phyloP scores from a whole-genome alignment of 2,329 filamentous ascomycete genomes.

The Rutstroemia sydowiana region DNA sequence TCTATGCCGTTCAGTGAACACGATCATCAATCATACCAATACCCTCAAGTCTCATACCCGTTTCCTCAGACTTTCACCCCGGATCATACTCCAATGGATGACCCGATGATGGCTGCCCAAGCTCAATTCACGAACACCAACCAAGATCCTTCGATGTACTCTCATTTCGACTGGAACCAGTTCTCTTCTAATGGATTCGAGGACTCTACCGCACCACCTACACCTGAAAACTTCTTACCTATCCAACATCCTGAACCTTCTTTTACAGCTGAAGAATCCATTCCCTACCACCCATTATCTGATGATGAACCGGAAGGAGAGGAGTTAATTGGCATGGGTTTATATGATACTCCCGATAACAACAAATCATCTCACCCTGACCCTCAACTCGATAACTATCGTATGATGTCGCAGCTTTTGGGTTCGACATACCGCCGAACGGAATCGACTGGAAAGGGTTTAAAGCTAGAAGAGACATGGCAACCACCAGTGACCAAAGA shows the following conservation, averaged over 20 bases:
- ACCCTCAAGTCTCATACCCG: conserved; percentile 11
- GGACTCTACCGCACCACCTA: conserved; percentile 46
- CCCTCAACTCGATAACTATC: conserved; percentile 46
- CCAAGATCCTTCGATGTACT: conserved; percentile 24
- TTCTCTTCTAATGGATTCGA: conserved; percentile 40
- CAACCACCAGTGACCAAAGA: conserved; percentile 55
- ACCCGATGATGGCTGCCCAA: conserved; percentile 8
- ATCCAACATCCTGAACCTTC: conserved; percentile 41
- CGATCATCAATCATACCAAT: conserved; percentile 14
- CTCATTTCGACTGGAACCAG: conserved; percentile 38
- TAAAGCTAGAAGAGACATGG: conserved; percentile 78
- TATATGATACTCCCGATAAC: conserved; percentile 67
- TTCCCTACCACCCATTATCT: conserved; percentile 43
- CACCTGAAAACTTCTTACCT: conserved; percentile 50
- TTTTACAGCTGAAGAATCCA: conserved; percentile 42
- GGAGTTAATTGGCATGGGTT: conserved; percentile 72
- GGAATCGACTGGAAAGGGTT: conserved; percentile 57
- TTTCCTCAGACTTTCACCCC: conserved; percentile 14
- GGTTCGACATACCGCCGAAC: conserved; percentile 39
- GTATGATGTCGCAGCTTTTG: conserved; percentile 45
- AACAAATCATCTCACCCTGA: conserved; percentile 34
- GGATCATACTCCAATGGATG: conserved; percentile 10
- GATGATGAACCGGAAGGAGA: conserved; percentile 55
- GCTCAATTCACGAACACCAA: conserved; percentile 12
- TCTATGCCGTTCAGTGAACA: conserved; percentile 37